Base-by-base conservation (phyloP, 208 protist species). In the Borovskyia barvae region DNA sequence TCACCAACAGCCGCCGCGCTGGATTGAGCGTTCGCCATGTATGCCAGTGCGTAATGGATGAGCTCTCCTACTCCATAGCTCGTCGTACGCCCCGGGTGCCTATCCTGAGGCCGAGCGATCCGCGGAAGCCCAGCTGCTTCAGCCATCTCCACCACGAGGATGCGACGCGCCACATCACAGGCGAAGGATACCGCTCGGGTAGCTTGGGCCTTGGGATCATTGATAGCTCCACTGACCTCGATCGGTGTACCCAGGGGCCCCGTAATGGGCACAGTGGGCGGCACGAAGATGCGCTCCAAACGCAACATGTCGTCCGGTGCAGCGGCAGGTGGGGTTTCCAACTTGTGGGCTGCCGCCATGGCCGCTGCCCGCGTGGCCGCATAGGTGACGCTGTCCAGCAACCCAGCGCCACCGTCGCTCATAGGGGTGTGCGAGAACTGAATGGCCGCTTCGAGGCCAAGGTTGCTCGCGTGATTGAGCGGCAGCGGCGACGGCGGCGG, bases 121-220 rank as follows among this genome's bases (percentile, higher is more conserved):
- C 81, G 68, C 1, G 82, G 74, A 25, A 94, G 64, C 14, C 87
- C 87, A 4, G 77, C 58, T 15, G 82, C 84, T 54, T 80, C 70
- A 1, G 82, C 82, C 84, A 92, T 92, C 62, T 94, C 84, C 1
- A 92, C 49, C n/a, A 94, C 77, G 8, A 90, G 40, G 39, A 81
- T 57, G 1, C 66, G 52, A 0, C 75, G 40, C 19, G 22, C 47
- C 3, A 80, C 53, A 33, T 89, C 72, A 9, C 77, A 87, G 4
- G 80, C 86, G 58, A 88, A 93, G 41, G 66, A 85, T 0, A 85
- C 69, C 8, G 11, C 19, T 1, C 2, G 32, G 15, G 22, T 32
- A 20, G 33, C 29, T 19, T 37, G n/a, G 19, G 19, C 5, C 41
- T 15, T 2, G n/a, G 39, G n/a, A n/a, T n/a, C n/a, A n/a, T n/a